Base-by-base conservation (phyloP, 768 basidiomycete genomes). In the Rhizopogon roseolus region DNA sequence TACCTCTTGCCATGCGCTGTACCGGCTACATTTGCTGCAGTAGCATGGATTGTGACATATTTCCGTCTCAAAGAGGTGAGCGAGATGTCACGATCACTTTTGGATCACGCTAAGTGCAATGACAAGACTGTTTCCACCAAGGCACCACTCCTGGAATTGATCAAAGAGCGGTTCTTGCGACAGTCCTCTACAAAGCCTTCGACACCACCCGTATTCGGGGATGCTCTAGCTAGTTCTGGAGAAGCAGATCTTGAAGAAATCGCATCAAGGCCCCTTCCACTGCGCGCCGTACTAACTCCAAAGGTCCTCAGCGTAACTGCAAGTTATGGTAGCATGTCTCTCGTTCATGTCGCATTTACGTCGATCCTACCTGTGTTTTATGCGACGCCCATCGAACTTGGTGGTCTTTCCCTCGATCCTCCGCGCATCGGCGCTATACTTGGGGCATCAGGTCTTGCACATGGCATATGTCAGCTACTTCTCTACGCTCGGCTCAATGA, bases 1-100 rank as follows among this genome's bases (percentile, higher is more conserved):
- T 90, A 91, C 66, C 86, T 88, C 63, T 73, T 89, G 16, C 80
- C 87, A 0, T 88, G 87, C 60, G 75, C 83, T 14, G 76, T 86
- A 14, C 71, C 84, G 2, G 84, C 83, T 0, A 77, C 76, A 2
- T 77, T 83, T 61, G 72, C 82, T 0, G 64, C 69, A 7, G 5
- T 82, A 10, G 79, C 77, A 7, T 81, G 77, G 75, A 37, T 81
- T 11, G 65, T 83, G 6, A 72, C 78, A 0, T 65, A 75, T 41
- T 39, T 81, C 7, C 82, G 75, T 62, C 66, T 89, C 39, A 77
- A 78, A 58, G 87, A 88, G 73, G 78, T 77, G 5, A 5, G 49
- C 50, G 9, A 14, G 6, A 29, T 19, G 6, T 19, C 16, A 3
- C 0, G 5, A 10, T 16, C n/a, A 41, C 34, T 14, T n/a, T 39